Evolutionary conservation across 139 green algal genomes (phyloP).

Genomic region (Chlamydomonas urium): DNA sequence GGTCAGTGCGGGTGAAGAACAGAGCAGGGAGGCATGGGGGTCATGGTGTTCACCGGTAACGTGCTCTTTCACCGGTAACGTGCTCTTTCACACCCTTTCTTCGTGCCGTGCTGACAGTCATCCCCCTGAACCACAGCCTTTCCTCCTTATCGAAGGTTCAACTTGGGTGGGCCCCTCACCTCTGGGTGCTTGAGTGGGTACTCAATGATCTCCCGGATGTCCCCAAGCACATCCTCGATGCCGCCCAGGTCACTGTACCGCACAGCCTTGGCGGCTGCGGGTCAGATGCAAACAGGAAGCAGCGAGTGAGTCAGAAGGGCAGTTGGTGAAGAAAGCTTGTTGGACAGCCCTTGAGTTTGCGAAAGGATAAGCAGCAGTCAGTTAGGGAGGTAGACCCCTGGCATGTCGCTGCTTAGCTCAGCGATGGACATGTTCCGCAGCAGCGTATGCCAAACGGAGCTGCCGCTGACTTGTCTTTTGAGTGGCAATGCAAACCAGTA

Average conservation of each 20-base stretch:
- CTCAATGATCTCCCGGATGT: slow-evolving; percentile 85
- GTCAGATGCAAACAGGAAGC: slow-evolving; percentile 7
- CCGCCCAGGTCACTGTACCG: slow-evolving; percentile 80
- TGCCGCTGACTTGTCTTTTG: no score
- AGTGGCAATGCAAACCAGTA: no score
- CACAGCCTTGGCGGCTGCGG: slow-evolving; percentile 32
- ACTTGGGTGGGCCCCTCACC: slow-evolving; percentile 38
- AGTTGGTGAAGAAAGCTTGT: not conserved
- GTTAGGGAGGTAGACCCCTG: no score
- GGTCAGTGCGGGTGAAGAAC: not conserved
- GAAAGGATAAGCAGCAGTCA: no score
- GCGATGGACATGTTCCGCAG: no score
- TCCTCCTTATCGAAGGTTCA: not conserved
- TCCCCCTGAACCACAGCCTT: not conserved
- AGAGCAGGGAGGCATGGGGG: no score
- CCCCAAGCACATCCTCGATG: slow-evolving; percentile 71
- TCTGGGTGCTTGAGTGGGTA: slow-evolving; percentile 87
- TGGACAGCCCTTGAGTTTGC: not conserved
- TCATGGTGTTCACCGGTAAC: no score
- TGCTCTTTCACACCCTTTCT: no score
- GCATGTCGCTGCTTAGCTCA: no score
- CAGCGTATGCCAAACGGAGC: no score
- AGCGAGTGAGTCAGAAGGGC: not conserved
- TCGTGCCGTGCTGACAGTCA: no score
- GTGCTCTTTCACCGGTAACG: no score